Base-by-base conservation (phyloP, 139 green algal species). In the Edaphochlamys debaryana region DNA sequence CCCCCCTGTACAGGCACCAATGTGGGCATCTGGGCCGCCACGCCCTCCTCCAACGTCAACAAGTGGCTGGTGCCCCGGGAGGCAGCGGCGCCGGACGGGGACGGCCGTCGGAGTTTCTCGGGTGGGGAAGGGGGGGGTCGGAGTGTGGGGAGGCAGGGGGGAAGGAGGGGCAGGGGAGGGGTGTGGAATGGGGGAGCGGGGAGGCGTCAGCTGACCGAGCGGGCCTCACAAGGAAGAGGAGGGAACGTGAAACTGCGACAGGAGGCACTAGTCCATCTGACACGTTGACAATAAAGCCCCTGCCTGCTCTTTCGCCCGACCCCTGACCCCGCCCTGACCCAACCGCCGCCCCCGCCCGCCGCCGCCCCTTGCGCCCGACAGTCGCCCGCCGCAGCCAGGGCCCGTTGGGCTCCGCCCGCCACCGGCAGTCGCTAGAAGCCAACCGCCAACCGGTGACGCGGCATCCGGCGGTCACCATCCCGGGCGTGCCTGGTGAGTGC, bases 21-120 rank as follows among this genome's bases (percentile, higher is more conserved):
- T 17, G 75, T 71, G 60, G 75, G 75, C 17, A 23, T 97, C 34
- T 97, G 94, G 94, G 91, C 90, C 0, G 86, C 89, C 52, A 96
- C 93, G 29, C 72, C 80, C 15, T 79, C 69, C 2, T 92, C 93
- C n/a, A 81, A 37, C 27, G 54, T 96, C 45, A 74, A 89, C 69
- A 69, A 85, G 50, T 91, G 87, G 87, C 54, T 42, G 42, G 17
- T 87, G 52, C 79, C 79, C 20, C 23, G 36, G 25, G 66, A 87
- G 7, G 0, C 69, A 29, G n/a, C 37, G 23, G 52, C 17, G 38
- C 38, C 27, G 27, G 67, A 66, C 41, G 52, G 19, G 42, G 79
- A 67, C 22, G 45, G 45, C 30, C 42, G 58, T 3, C 58, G 80
- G 23, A 40, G 50, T 56, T 64, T 79, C 54, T 67, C 80, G n/a